A percentile compares a stretch with the other conserved stretches of the same genome.
Evolutionary conservation across 1,284 basidiomycete species (phyloP).

Genomic region (Cutaneotrichosporon sp.): DNA sequence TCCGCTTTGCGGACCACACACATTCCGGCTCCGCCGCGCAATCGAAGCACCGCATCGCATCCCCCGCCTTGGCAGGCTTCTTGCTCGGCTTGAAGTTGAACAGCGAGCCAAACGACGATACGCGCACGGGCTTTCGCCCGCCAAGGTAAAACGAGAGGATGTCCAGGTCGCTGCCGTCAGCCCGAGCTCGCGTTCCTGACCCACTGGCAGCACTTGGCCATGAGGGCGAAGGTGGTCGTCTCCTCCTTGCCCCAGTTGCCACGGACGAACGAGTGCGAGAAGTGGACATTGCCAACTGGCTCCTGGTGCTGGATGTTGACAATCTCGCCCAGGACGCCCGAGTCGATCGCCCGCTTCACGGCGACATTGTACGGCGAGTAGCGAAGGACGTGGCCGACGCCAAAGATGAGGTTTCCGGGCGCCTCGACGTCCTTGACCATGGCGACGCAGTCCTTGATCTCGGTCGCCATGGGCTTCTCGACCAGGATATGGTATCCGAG

Average conservation of each 20-base stretch:
- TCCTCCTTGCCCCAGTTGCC: constrained; percentile 71
- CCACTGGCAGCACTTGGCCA: constrained; percentile 85
- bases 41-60: constrained; percentile 64
- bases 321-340: constrained; percentile 65
- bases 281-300: constrained; percentile 48
- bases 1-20: constrained; percentile 75
- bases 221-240: constrained; percentile 68
- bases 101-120: constrained; percentile 78
- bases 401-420: constrained; percentile 59
- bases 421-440: constrained; percentile 68
- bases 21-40: constrained; percentile 67
- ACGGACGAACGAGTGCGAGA: constrained; percentile 64
- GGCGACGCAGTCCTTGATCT: constrained; percentile 62
- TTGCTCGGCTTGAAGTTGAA: constrained; percentile 67
- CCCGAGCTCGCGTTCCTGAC: too few relatives aligned
- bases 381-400: constrained; percentile 77
- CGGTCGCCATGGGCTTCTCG: constrained; percentile 85
- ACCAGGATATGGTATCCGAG: constrained; percentile 82
- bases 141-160: constrained; percentile 63
- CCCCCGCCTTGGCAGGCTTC: constrained; percentile 65
- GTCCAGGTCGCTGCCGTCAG: constrained; percentile 64
- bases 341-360: constrained; percentile 64
- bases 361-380: constrained; percentile 76
- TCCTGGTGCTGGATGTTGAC: constrained; percentile 58
- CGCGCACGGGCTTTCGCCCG: constrained; percentile 56